Base-by-base conservation (phyloP, 257 asterid species). In the Jasminum sambac region DNA sequence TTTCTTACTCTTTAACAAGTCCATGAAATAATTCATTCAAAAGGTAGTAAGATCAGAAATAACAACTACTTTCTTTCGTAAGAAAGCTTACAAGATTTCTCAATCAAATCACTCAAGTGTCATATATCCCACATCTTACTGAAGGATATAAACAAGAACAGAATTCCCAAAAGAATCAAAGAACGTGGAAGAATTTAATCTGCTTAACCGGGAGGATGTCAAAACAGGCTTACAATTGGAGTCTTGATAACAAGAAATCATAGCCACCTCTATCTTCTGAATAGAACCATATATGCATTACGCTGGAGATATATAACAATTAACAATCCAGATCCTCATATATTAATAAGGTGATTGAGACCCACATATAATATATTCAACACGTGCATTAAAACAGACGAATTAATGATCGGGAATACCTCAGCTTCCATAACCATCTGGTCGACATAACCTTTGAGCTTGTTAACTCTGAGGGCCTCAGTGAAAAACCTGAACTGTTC, bases 401-500 rank as follows among this genome's bases (percentile, higher is more conserved):
- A 46, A 11, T 11, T 10, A 38, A 23, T 8, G 13, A 13, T 46
- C n/a, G 59, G 4, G 11, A 36, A 34, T 67, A 84, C 88, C 88
- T 84, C 73, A 43, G 88, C 84, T 79, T 84, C 88, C 21, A 48
- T 19, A 25, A 84, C 79, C 88, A 84, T 84, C 75, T 70, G 78
- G 64, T 84, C 84, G 5, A 84, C 88, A 75, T 84, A 84, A 21
- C 82, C 79, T 67, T 77, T 81, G 70, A 84, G 66, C 72, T 84
- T 84, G n/a, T 48, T 79, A 37, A 76, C 86, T 26, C 86, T 77
- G n/a, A 81, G 81, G 9, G 88, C 30, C 71, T 84, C 88, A 2
- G 88, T 84, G 61, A 84, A 84, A 78, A 84, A 84, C 79, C 86
- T 84, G 73, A 84, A 84, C 60, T 84, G 88, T 67, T 84, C 88